These are phyloP conservation scores for Aureobasidium namibiae DNA, from an alignment of 2,329 filamentous ascomycete genomes.

Conservation along the genomic window DNA sequence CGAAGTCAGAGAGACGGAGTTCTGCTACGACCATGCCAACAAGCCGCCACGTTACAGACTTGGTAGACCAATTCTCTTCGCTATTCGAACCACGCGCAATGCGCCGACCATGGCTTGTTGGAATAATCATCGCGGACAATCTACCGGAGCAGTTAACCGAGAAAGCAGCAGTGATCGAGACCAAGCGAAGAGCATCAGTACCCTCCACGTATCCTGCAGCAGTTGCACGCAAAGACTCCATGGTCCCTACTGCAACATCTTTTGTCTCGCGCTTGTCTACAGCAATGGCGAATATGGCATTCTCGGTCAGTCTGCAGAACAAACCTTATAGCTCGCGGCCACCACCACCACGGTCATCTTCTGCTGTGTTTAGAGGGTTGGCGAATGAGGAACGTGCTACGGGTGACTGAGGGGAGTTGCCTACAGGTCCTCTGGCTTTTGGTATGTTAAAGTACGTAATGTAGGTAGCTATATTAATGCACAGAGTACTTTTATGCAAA, in stretches of 20 bases:
- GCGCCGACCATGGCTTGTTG: not conserved
- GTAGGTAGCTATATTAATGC: not conserved
- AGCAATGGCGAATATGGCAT: not conserved
- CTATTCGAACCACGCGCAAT: not conserved
- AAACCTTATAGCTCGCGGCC: not conserved
- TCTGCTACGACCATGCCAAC: not conserved
- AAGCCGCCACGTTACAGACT: not conserved
- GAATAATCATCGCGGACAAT: not conserved
- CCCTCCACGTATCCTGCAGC: not conserved
- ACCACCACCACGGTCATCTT: not conserved
- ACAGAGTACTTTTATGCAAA: too few relatives aligned
- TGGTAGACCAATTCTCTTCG: not conserved
- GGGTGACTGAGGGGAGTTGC: not conserved
- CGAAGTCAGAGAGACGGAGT: not conserved
- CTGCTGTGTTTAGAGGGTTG: not conserved
- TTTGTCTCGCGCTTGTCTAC: not conserved
- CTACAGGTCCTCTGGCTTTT: not conserved
- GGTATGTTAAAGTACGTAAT: not conserved
- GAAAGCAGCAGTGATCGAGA: not conserved
- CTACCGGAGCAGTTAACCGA: not conserved
- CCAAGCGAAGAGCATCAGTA: too few relatives aligned
- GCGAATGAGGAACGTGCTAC: constrained; percentile 4
- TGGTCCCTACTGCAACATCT: not conserved
- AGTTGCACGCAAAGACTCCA: not conserved
- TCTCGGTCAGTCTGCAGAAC: not conserved